A percentile compares a stretch with the other conserved stretches of the same genome.
Conservation (phyloP, 305 asterid genomes). For the Solanum hybrid region DNA sequence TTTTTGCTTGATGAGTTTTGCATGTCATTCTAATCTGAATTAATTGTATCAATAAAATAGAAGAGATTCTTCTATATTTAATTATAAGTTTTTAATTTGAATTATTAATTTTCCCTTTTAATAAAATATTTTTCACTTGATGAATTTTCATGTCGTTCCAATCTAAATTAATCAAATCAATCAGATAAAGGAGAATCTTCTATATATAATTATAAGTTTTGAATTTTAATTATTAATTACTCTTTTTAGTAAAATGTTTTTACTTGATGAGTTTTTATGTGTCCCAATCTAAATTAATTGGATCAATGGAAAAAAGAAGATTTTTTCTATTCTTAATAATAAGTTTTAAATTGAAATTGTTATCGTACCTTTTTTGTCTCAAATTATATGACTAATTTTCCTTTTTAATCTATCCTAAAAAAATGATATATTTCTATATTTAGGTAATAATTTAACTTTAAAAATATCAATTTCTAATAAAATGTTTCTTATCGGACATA, state of each 20-base stretch:
- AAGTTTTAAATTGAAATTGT: background rate
- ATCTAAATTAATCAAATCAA: background rate
- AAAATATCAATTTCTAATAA: too few species aligned
- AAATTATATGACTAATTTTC: background rate
- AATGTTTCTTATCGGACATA: too few species aligned
- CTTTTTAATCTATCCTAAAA: background rate
- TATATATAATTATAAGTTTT: too few species aligned
- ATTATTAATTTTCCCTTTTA: background rate
- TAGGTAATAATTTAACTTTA: too few species aligned
- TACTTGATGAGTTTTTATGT: background rate
- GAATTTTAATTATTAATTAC: background rate
- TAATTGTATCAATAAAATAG: too few species aligned
- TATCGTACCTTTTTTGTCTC: background rate
- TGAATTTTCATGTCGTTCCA: fast-evolving
- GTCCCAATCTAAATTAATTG: background rate
- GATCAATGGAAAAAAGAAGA: background rate
- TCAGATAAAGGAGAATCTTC: background rate
- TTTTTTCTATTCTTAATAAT: background rate
- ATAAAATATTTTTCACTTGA: background rate
- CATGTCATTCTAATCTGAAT: background rate
- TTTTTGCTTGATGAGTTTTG: background rate
- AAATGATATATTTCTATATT: too few species aligned
- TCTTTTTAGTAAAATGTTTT: background rate
- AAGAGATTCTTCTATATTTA: too few species aligned
- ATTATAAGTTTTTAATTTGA: too few species aligned